A percentile compares a stretch with the other conserved stretches of the same genome.
Conservation (phyloP, 2,329 filamentous ascomycete genomes). For the Pyrenophora graminea region DNA sequence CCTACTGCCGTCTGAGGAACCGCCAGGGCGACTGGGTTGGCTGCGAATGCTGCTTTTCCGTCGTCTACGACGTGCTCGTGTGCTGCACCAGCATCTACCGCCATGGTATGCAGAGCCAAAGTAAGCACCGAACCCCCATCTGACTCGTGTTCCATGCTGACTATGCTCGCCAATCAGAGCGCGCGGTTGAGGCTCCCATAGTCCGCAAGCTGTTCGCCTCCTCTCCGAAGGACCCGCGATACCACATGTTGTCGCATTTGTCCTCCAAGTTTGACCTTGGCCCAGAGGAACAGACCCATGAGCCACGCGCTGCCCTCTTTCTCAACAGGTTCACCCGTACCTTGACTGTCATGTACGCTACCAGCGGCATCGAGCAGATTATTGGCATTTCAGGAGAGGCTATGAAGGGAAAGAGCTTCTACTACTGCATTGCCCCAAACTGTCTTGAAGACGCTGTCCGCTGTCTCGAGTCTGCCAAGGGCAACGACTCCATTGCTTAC, state of each 20-base stretch:
- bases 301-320: slow-evolving; percentile 82
- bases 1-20: slow-evolving; percentile 74
- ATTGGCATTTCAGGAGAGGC: slow-evolving; percentile 72
- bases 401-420: slow-evolving; percentile 79
- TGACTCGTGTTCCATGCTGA: slow-evolving; percentile 11
- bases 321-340: slow-evolving; percentile 85
- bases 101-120: slow-evolving; percentile 69
- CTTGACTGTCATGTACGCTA: slow-evolving; percentile 84
- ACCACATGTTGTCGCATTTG: slow-evolving; percentile 86
- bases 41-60: slow-evolving; percentile 87
- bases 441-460: slow-evolving; percentile 76
- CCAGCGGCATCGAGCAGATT: slow-evolving; percentile 73
- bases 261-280: slow-evolving; percentile 75
- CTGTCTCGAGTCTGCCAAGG: slow-evolving; percentile 82
- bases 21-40: slow-evolving; percentile 72
- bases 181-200: slow-evolving; percentile 75
- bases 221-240: slow-evolving; percentile 79
- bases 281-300: slow-evolving; percentile 62
- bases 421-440: slow-evolving; percentile 80
- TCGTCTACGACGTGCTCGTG: slow-evolving; percentile 86
- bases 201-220: slow-evolving; percentile 80
- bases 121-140: slow-evolving; percentile 58
- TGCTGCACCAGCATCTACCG: slow-evolving; percentile 81
- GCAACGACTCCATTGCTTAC: slow-evolving; percentile 89
- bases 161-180: slow-evolving; percentile 58